phyloP scores from a whole-genome alignment of 768 basidiomycete genomes.

The Udeniomyces megalosporus region DNA sequence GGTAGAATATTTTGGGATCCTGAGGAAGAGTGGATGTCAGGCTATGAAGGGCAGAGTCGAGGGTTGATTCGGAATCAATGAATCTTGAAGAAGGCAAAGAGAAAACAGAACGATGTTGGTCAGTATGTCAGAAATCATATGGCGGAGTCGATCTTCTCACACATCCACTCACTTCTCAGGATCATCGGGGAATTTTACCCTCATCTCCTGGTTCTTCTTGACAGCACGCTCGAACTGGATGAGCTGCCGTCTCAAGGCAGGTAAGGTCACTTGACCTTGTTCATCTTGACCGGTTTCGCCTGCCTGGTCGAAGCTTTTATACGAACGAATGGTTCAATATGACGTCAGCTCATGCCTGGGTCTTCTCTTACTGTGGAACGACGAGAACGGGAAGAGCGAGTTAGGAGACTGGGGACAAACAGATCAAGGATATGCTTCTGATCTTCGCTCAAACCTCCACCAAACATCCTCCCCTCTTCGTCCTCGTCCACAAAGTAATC shows the following conservation, averaged over 20 bases:
- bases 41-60: constrained; percentile 76
- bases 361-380: too few relatives aligned
- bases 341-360: too few relatives aligned
- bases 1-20: constrained; percentile 63
- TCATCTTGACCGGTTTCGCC: constrained; percentile 47
- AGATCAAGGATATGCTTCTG: constrained; percentile 91
- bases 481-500: constrained; percentile 74
- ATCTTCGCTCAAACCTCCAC: constrained; percentile 76
- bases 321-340: background rate
- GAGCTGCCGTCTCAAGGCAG: constrained; percentile 54
- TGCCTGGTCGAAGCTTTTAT: constrained; percentile 49
- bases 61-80: constrained; percentile 94
- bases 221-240: constrained; percentile 71
- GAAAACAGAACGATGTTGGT: too few relatives aligned
- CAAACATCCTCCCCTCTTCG: constrained; percentile 80
- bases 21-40: constrained; percentile 44
- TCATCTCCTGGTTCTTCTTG: constrained; percentile 87
- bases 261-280: constrained; percentile 53
- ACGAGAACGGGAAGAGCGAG: too few relatives aligned
- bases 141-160: too few relatives aligned
- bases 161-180: constrained; percentile 83
- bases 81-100: constrained; percentile 42
- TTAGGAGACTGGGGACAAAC: background rate
- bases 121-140: too few relatives aligned
- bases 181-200: constrained; percentile 86